Conservation (phyloP, 1,284 basidiomycete species). For the Cutaneotrichosporon cavernicola region DNA sequence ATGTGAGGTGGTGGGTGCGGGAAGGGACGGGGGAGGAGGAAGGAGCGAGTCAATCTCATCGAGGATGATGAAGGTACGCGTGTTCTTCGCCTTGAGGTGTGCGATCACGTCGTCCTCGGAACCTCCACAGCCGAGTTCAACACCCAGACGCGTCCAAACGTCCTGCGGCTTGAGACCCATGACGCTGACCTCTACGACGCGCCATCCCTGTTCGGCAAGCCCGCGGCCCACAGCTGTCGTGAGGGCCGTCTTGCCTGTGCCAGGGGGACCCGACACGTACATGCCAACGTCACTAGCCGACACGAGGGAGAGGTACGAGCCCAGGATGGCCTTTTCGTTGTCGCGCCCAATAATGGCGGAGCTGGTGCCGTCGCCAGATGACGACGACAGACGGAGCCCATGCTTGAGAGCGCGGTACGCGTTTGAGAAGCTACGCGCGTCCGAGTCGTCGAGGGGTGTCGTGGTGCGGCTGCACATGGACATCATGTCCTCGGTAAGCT, state of each 20-base stretch:
- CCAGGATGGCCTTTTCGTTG: slow-evolving; percentile 42
- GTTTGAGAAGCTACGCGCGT: slow-evolving; percentile 24
- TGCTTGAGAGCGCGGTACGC: slow-evolving; percentile 50
- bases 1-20: slow-evolving; percentile 43
- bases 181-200: slow-evolving; percentile 47
- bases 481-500: slow-evolving; percentile 15
- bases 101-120: slow-evolving; percentile 38
- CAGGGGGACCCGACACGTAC: slow-evolving; percentile 54
- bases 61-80: slow-evolving; percentile 46
- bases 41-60: slow-evolving; percentile 54
- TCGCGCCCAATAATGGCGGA: slow-evolving; percentile 46
- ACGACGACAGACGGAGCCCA: slow-evolving; percentile 41
- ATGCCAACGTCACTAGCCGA: slow-evolving; percentile 38
- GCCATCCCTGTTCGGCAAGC: slow-evolving; percentile 38
- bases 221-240: slow-evolving; percentile 44
- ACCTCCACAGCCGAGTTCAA: slow-evolving; percentile 38
- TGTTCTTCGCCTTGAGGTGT: slow-evolving; percentile 21
- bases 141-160: slow-evolving; percentile 43
- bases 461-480: slow-evolving; percentile 9
- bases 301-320: slow-evolving; percentile 38
- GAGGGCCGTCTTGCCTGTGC: slow-evolving; percentile 54
- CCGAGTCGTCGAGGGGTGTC: slow-evolving; percentile 6
- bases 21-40: slow-evolving; percentile 39
- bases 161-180: slow-evolving; percentile 47
- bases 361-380: slow-evolving; percentile 18